These are phyloP conservation scores for Fragosphaeria purpurea DNA, from an alignment of 2,329 filamentous ascomycete genomes.

Conservation along the genomic window DNA sequence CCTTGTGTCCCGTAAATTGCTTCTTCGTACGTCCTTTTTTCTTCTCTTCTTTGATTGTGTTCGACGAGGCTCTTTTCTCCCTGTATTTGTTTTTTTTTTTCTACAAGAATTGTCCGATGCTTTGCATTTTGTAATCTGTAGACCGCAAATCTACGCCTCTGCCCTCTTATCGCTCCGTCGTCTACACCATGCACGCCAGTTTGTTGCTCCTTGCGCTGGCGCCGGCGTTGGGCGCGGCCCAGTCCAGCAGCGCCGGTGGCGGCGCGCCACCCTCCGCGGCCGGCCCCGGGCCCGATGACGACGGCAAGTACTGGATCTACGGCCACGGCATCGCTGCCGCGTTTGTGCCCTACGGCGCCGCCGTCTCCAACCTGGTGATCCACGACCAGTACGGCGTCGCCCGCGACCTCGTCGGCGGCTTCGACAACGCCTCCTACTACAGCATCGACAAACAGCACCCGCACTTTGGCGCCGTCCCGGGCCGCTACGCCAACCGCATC, in stretches of 20 bases:
- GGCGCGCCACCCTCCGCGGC: not conserved
- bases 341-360: slow-evolving; percentile 67
- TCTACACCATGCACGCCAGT: no score
- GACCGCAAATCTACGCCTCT: no score
- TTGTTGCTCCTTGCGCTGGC: no score
- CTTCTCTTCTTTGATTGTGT: no score
- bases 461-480: slow-evolving; percentile 63
- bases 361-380: slow-evolving; percentile 61
- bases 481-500: slow-evolving; percentile 73
- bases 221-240: no score
- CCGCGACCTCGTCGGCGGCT: slow-evolving; percentile 63
- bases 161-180: no score
- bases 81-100: no score
- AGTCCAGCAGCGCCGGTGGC: not conserved
- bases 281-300: slow-evolving; percentile 35
- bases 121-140: no score
- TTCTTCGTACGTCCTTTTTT: no score
- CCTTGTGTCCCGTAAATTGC: no score
- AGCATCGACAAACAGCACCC: slow-evolving; percentile 52
- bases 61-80: no score
- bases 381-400: slow-evolving; percentile 57
- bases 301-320: slow-evolving; percentile 64
- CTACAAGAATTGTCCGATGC: no score
- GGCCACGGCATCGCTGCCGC: slow-evolving; percentile 55
- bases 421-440: slow-evolving; percentile 68